A percentile compares a stretch with the other conserved stretches of the same genome.
Evolutionary conservation across 2,329 filamentous ascomycete species (phyloP).

Genomic region (Sporothrix pallida): DNA sequence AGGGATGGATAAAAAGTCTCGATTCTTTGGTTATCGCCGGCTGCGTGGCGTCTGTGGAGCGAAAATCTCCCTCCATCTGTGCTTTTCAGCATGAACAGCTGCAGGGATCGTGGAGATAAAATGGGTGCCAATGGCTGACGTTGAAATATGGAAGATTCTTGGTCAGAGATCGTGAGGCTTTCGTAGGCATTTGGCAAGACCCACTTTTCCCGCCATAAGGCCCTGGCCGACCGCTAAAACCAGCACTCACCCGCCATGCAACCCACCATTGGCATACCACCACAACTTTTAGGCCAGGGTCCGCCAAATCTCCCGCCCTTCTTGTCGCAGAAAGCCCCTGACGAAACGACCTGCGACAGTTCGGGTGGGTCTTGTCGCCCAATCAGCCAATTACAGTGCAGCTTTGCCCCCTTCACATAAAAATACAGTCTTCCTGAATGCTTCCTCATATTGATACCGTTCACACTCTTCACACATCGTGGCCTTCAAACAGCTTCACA

Average conservation of each 20-base stretch:
- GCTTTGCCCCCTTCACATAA: not conserved
- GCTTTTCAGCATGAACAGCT: constrained; percentile 22
- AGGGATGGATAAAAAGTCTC: not conserved
- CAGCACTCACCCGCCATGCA: not conserved
- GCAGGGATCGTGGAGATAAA: not conserved
- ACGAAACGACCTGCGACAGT: constrained; percentile 49
- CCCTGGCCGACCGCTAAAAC: constrained; percentile 7
- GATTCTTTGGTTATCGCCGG: constrained; percentile 11
- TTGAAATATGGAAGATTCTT: not conserved
- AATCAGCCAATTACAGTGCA: constrained; percentile 33
- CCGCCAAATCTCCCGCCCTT: constrained; percentile 22
- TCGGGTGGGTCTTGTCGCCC: constrained; percentile 30
- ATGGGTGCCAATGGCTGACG: not conserved
- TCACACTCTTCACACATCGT: not conserved
- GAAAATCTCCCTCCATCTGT: constrained; percentile 21
- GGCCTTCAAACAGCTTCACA: constrained; percentile 21
- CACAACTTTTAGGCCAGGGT: not conserved
- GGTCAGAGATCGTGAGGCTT: not conserved
- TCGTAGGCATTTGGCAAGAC: not conserved
- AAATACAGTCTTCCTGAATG: not conserved
- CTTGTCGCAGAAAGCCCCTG: constrained; percentile 47
- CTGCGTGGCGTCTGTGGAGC: constrained; percentile 22
- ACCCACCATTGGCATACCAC: not conserved
- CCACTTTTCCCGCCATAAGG: not conserved
- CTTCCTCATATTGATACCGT: not conserved